phyloP scores from a whole-genome alignment of 2,329 filamentous ascomycete species.

The Trichoderma sp. region DNA sequence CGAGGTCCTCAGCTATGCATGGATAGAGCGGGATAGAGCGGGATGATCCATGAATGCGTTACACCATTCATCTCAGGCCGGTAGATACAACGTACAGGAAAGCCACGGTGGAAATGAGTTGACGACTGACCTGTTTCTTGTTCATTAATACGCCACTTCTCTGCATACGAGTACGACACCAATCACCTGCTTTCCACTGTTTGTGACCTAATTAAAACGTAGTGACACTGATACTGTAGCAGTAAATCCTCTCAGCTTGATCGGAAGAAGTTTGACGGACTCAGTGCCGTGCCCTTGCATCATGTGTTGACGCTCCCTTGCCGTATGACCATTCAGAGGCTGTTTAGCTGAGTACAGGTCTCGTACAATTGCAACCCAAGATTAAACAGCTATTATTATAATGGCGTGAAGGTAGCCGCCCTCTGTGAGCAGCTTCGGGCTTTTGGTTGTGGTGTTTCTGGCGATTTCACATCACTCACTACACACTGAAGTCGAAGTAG shows the following conservation, averaged over 20 bases:
- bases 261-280: background rate
- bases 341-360: background rate
- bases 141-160: background rate
- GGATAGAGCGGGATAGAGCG: background rate
- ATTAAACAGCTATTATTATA: background rate
- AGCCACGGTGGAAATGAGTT: background rate
- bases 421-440: no score
- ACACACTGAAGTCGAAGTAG: background rate
- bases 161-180: background rate
- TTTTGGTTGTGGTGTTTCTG: background rate
- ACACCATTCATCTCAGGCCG: background rate
- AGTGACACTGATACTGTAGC: background rate
- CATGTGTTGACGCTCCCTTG: background rate
- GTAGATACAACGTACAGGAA: background rate
- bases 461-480: background rate
- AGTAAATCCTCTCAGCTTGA: background rate
- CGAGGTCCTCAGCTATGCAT: background rate
- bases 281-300: background rate
- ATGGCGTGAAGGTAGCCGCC: background rate
- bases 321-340: background rate
- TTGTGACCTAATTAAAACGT: background rate
- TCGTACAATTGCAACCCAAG: background rate
- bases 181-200: background rate
- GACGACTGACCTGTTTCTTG: background rate
- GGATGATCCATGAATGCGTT: background rate